These are phyloP conservation scores for Agaricus subrufescens DNA, from an alignment of 768 basidiomycete genomes.

Conservation along the genomic window DNA sequence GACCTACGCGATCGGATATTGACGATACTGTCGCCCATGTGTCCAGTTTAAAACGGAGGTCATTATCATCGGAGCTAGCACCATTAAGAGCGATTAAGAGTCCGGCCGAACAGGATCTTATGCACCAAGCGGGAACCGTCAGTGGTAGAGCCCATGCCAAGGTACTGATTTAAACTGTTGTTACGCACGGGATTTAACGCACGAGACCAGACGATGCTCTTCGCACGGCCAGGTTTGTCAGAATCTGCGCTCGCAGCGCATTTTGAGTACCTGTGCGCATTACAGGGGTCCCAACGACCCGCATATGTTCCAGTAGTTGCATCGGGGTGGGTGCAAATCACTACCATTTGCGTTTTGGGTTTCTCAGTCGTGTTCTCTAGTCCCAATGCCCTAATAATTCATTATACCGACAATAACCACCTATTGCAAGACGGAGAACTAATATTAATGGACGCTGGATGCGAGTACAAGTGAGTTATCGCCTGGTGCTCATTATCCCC, in stretches of 20 bases:
- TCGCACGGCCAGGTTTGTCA: slow-evolving; percentile 40
- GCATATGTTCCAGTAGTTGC: slow-evolving; percentile 99
- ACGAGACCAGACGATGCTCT: slow-evolving; percentile 72
- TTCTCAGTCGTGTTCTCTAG: slow-evolving; percentile 29
- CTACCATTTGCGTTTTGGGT: neutral
- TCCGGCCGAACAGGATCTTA: slow-evolving; percentile 65
- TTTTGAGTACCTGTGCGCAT: slow-evolving; percentile 84
- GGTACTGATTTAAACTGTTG: slow-evolving; percentile 33
- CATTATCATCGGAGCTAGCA: slow-evolving; percentile 67
- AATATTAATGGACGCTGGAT: slow-evolving; percentile 87
- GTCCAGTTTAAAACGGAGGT: slow-evolving; percentile 36
- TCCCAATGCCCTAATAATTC: slow-evolving; percentile 85
- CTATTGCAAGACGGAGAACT: slow-evolving; percentile 66
- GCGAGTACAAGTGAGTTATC: slow-evolving; percentile 71
- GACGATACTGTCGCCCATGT: slow-evolving; percentile 55
- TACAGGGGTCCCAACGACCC: slow-evolving; percentile 75
- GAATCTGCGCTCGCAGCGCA: slow-evolving; percentile 56
- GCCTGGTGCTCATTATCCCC: slow-evolving; percentile 1
- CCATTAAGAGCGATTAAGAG: slow-evolving; percentile 78
- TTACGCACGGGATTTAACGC: neutral
- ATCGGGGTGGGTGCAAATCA: slow-evolving; percentile 59
- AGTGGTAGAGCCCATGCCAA: slow-evolving; percentile 82
- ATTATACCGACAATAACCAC: slow-evolving; percentile 92
- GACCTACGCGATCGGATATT: slow-evolving; percentile 36
- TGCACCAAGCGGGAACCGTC: slow-evolving; percentile 86